Evolutionary conservation across 805 yeast genomes (phyloP), one percentile per base, ranked within the genome.

Genomic region (Babjeviella inositovora): DNA sequence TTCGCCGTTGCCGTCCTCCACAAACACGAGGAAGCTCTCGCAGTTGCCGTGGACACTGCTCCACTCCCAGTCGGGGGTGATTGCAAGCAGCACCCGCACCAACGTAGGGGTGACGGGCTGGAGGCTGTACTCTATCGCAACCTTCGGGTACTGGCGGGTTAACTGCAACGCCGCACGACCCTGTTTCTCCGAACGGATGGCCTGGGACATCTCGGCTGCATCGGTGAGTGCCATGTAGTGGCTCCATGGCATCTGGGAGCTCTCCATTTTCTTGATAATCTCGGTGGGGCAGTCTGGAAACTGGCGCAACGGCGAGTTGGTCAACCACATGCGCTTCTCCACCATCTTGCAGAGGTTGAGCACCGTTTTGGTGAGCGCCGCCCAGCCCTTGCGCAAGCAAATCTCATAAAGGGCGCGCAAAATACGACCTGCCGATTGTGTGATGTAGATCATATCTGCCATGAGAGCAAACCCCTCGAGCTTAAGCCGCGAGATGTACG

Each of bases 361-460:
- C 2, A 75, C 39, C 2, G 48, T 29, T 32, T 60, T 63, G 0
- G 93, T 55, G 8, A 76, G 43, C 11, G 53, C 41, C 0, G 94
- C 60, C 92, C 93, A 84, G 7, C 62, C 60, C 32, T 72, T 77
- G 25, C 60, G 55, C 21, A 79, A 34, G 7, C 79, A 64, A 16
- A 90, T 66, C 39, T 87, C 95, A 41, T 64, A 70, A 31, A 92
- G 62, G 0, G 97, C 96, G 27, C 96, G 53, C 26, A 85, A 54
- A 18, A 90, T 46, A 39, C 99, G 62, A 3, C 92, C 87, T 1
- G 95, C 96, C 19, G 92, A 81, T 45, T 90, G 97, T 1, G 90
- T 77, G 19, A 90, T 69, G 41, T 80, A 90, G 3, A 81, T 60
- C 94, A 85, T 82, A 51, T 90, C 99, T 1, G 94, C 70, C 62